Base-by-base conservation (phyloP, 441 rosid species). In the Pelargonium citronellum region DNA sequence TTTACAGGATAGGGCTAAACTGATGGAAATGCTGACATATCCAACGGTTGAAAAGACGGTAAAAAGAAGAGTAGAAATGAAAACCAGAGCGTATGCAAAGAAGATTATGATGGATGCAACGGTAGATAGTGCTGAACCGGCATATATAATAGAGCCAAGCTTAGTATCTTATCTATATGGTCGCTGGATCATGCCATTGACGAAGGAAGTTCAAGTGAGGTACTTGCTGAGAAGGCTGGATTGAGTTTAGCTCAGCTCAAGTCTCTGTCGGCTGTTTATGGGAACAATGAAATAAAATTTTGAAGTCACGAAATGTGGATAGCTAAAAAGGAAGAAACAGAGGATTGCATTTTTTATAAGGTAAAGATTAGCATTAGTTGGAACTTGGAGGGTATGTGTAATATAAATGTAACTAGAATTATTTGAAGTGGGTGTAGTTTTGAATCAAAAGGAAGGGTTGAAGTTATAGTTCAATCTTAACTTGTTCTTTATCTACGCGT, bases 141-240 rank as follows among this genome's bases (percentile, higher is more conserved):
- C 83, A 20, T 89, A 81, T 85, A 95, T 90, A 74, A 92, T 95
- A 72, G 76, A 75, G 27, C 95, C 99, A 4, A 78, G 85, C 82
- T 69, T 95, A 80, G 89, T 90, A 5, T 94, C 94, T 0, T 76
- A 86, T 27, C 81, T 95, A 47, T 90, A 90, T 67, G 89, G 89
- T 9, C 84, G 84, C 57, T 88, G 97, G 98, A 92, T 95, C 83
- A 91, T 95, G 99, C 99, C 97, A 0, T 74, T 91, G 77, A 95
- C 99, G 9, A 95, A 95, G 77, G 94, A 89, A 71, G 97, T 94
- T 71, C 97, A 94, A 70, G 91, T 94, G 3, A 83, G 77, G 64
- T 94, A 94, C 73, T 74, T 94, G 34, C 79, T 91, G 70, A 87
- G 97, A 82, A 87, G 99, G 81, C 74, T 95, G 67, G 96, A 91